phyloP scores from a whole-genome alignment of 345 rosid genomes.

The Melaleuca alternifolia region DNA sequence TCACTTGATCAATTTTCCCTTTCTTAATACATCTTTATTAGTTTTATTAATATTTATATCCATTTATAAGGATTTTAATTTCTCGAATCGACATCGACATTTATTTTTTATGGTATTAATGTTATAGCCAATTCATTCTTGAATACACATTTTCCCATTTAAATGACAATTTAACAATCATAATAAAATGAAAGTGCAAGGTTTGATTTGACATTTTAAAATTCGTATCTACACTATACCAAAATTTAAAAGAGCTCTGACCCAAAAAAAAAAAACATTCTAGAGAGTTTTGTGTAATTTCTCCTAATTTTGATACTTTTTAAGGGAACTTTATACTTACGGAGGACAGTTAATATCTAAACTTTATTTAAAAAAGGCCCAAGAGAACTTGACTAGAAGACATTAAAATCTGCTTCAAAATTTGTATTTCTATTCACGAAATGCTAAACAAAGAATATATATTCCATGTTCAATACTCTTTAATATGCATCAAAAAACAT shows the following conservation, averaged over 20 bases:
- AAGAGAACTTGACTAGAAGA: neutral
- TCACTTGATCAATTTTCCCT: neutral
- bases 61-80: fast-evolving
- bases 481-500: neutral
- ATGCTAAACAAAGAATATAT: neutral
- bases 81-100: fast-evolving
- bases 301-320: neutral
- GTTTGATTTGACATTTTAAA: neutral
- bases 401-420: neutral
- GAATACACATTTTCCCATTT: neutral
- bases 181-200: neutral
- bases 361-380: neutral
- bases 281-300: neutral
- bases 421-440: neutral
- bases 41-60: neutral
- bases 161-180: neutral
- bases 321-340: neutral
- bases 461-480: neutral
- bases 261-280: too few species aligned
- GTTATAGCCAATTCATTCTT: neutral
- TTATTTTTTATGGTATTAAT: neutral
- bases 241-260: neutral
- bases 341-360: neutral
- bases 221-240: neutral
- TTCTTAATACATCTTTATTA: neutral